A percentile compares a stretch with the other conserved stretches of the same genome.
Conservation (phyloP, 345 rosid genomes). For the Salix dunnii region DNA sequence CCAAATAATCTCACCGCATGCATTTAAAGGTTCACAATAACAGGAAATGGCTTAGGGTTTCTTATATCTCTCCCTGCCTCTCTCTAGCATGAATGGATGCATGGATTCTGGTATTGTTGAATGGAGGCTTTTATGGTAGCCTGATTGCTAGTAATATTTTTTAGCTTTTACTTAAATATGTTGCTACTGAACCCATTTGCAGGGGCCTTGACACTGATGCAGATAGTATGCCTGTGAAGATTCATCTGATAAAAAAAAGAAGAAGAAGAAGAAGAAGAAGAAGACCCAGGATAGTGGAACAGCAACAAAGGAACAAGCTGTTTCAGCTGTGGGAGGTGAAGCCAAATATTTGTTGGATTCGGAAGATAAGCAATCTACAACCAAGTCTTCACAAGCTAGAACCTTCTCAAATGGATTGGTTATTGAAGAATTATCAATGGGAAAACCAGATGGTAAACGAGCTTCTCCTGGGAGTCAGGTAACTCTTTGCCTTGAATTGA, state of each 20-base stretch:
- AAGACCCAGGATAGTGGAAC: slow-evolving; percentile 42
- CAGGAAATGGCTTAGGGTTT: not conserved
- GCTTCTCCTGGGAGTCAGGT: slow-evolving; percentile 86
- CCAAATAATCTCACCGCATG: not conserved
- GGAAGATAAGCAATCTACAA: slow-evolving; percentile 31
- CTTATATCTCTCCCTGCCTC: not conserved
- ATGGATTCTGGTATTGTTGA: not conserved
- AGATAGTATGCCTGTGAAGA: slow-evolving; percentile 30
- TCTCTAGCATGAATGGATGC: not conserved
- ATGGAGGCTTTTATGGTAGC: not conserved
- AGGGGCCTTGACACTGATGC: slow-evolving; percentile 34
- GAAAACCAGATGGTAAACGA: slow-evolving; percentile 83
- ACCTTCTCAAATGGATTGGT: slow-evolving; percentile 79
- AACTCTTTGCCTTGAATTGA: not conserved
- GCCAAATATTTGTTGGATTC: slow-evolving; percentile 25
- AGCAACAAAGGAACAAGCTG: slow-evolving; percentile 20
- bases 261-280: slow-evolving; percentile 63
- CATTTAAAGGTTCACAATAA: not conserved
- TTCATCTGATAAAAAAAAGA: slow-evolving; percentile 54
- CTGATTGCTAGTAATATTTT: slow-evolving; percentile 1
- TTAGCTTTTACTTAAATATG: slow-evolving; percentile 4
- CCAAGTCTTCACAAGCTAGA: slow-evolving; percentile 60
- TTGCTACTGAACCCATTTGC: slow-evolving; percentile 15
- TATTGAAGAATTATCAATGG: slow-evolving; percentile 78
- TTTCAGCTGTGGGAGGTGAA: slow-evolving; percentile 32